phyloP scores from a whole-genome alignment of 108 stramenopile genomes.

The Discostella stelligeroides region DNA sequence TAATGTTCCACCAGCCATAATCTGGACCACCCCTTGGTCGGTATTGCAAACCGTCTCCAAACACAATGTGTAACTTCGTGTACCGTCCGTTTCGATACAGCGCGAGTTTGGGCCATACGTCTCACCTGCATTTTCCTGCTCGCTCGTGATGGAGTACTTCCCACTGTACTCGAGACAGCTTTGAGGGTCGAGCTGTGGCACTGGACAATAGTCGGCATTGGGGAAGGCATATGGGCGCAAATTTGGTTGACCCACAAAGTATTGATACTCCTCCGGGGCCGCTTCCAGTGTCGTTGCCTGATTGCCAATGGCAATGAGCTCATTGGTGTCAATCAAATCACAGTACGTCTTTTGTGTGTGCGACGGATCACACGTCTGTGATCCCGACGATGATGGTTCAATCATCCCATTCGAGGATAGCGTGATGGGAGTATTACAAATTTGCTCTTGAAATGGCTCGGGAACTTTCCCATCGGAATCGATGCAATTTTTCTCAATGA shows the following conservation, averaged over 20 bases:
- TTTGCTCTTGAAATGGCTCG: conserved; percentile 52
- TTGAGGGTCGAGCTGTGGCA: conserved; percentile 37
- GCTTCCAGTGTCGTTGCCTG: conserved; percentile 23
- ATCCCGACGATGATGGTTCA: conserved; percentile 11
- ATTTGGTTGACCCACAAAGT: conserved; percentile 30
- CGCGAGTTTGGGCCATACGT: conserved; percentile 37
- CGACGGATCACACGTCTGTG: conserved; percentile 51
- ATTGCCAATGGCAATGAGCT: conserved; percentile 36
- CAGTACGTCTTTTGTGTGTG: conserved; percentile 52
- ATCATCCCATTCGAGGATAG: conserved; percentile 23
- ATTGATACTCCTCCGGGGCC: conserved; percentile 43
- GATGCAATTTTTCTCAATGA: conserved; percentile 46
- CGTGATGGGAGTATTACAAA: conserved; percentile 59
- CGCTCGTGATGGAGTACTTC: conserved; percentile 19
- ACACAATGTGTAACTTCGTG: conserved; percentile 43
- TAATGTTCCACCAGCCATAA: conserved; percentile 30
- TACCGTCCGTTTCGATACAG: conserved; percentile 50
- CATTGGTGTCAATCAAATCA: conserved; percentile 38
- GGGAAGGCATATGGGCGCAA: conserved; percentile 44
- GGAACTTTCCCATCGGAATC: conserved; percentile 55
- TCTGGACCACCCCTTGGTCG: conserved; percentile 21
- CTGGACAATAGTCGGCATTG: conserved; percentile 47
- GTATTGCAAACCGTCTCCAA: conserved; percentile 42
- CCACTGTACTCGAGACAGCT: conserved; percentile 42
- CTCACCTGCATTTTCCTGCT: conserved; percentile 42